Percentiles rank a stretch among this genome's conserved stretches.
phyloP scores from a whole-genome alignment of 1,284 basidiomycete genomes.

The Pseudozyma hubeiensis region DNA sequence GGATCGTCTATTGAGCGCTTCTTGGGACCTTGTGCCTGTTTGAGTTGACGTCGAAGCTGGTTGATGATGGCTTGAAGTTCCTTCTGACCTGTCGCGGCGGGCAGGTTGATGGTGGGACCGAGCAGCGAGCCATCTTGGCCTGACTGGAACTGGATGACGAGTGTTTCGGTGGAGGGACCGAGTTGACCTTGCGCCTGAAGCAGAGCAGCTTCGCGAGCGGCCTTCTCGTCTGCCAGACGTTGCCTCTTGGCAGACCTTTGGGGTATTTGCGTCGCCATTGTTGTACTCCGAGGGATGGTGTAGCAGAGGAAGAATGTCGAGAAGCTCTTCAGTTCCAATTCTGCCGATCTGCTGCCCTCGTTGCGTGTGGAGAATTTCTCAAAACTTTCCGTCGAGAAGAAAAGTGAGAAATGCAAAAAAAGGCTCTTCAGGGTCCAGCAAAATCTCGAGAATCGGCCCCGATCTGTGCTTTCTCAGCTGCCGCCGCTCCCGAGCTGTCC shows the following conservation, averaged over 20 bases:
- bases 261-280: conserved; percentile 64
- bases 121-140: conserved; percentile 58
- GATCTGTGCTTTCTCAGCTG: conserved; percentile 11
- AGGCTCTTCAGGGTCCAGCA: conserved; percentile 22
- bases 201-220: conserved; percentile 39
- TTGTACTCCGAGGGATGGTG: background rate
- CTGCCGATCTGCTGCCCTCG: conserved; percentile 2
- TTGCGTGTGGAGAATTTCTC: conserved; percentile 27
- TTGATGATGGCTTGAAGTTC: conserved; percentile 65
- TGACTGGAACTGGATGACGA: conserved; percentile 65
- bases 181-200: conserved; percentile 56
- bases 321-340: background rate
- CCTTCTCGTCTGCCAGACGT: conserved; percentile 49
- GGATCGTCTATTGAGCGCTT: conserved; percentile 44
- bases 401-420: conserved; percentile 2
- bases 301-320: background rate
- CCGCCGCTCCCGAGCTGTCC: background rate
- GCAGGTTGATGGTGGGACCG: conserved; percentile 64
- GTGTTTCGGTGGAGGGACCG: conserved; percentile 54
- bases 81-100: conserved; percentile 60
- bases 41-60: conserved; percentile 55
- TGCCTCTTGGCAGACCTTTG: conserved; percentile 59
- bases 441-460: conserved; percentile 19
- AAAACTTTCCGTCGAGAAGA: conserved; percentile 26
- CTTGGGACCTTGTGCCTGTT: conserved; percentile 36